Percentiles rank a stretch among this genome's conserved stretches.
phyloP scores from a whole-genome alignment of 768 basidiomycete genomes.

The Dendrothele bispora region DNA sequence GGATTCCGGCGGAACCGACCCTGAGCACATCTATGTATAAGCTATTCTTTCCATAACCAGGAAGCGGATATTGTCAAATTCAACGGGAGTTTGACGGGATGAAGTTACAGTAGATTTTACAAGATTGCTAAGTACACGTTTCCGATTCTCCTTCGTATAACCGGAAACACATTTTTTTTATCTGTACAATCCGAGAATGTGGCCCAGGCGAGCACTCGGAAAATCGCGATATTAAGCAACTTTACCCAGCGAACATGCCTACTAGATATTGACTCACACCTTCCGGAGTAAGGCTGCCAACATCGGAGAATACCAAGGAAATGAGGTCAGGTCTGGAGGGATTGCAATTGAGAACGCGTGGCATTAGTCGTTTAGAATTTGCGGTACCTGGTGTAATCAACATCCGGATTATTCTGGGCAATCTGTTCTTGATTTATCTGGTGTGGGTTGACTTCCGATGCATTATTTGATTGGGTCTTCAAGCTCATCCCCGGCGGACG shows the following conservation, averaged over 20 bases:
- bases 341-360: conserved; percentile 7
- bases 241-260: conserved; percentile 83
- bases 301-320: conserved; percentile 90
- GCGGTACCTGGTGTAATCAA: conserved; percentile 88
- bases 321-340: conserved; percentile 81
- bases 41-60: too few relatives aligned
- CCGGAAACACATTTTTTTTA: too few relatives aligned
- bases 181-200: too few relatives aligned
- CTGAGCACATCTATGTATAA: too few relatives aligned
- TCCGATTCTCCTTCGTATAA: too few relatives aligned
- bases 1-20: too few relatives aligned
- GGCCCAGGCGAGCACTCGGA: neutral
- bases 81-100: too few relatives aligned
- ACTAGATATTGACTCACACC: conserved; percentile 95
- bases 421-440: conserved; percentile 82
- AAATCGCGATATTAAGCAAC: neutral
- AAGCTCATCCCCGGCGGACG: conserved; percentile 9
- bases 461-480: neutral
- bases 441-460: conserved; percentile 7
- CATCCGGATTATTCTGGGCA: conserved; percentile 79
- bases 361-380: conserved; percentile 12
- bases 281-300: conserved; percentile 90
- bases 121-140: neutral
- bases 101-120: too few relatives aligned
- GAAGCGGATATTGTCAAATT: too few relatives aligned